A percentile compares a stretch with the other conserved stretches of the same genome.
These are phyloP conservation scores for Epithemia pelagica DNA, from an alignment of 108 stramenopile genomes.

Conservation along the genomic window DNA sequence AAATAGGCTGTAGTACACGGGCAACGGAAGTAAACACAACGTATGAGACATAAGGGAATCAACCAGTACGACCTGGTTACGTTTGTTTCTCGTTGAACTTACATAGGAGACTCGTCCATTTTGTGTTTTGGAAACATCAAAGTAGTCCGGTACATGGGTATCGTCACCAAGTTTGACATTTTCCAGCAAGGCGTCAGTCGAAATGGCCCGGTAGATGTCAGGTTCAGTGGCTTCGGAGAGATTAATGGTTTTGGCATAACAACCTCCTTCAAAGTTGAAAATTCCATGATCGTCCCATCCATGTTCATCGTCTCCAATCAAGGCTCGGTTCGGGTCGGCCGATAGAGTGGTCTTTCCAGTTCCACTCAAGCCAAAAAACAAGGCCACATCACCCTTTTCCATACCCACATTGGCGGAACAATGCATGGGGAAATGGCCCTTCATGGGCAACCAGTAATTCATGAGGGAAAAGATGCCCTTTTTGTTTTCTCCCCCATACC, in stretches of 20 bases:
- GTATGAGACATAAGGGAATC: too few relatives aligned
- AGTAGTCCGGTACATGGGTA: conserved; percentile 71
- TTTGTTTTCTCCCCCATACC: conserved; percentile 98
- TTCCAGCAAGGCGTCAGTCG: conserved; percentile 91
- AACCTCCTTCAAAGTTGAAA: conserved; percentile 98
- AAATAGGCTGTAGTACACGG: conserved; percentile 94
- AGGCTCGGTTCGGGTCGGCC: conserved; percentile 89
- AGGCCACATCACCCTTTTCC: conserved; percentile 74
- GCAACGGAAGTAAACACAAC: too few relatives aligned
- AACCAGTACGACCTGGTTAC: too few relatives aligned
- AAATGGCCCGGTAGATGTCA: conserved; percentile 95
- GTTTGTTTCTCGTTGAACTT: too few relatives aligned
- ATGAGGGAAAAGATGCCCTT: conserved; percentile 98
- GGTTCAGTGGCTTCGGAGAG: conserved; percentile 91
- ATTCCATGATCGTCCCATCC: conserved; percentile 97
- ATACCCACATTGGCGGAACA: conserved; percentile 95
- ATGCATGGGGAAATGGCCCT: conserved; percentile 93
- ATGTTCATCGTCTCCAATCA: conserved; percentile 96
- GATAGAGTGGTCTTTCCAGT: conserved; percentile 97
- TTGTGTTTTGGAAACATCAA: conserved; percentile 89
- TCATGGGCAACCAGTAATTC: conserved; percentile 96
- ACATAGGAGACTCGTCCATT: conserved; percentile 97
- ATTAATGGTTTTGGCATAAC: conserved; percentile 98
- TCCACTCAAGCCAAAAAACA: conserved; percentile 94
- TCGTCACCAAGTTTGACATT: conserved; percentile 77